phyloP scores from a whole-genome alignment of 768 basidiomycete species.

The Amanita molliuscula region DNA sequence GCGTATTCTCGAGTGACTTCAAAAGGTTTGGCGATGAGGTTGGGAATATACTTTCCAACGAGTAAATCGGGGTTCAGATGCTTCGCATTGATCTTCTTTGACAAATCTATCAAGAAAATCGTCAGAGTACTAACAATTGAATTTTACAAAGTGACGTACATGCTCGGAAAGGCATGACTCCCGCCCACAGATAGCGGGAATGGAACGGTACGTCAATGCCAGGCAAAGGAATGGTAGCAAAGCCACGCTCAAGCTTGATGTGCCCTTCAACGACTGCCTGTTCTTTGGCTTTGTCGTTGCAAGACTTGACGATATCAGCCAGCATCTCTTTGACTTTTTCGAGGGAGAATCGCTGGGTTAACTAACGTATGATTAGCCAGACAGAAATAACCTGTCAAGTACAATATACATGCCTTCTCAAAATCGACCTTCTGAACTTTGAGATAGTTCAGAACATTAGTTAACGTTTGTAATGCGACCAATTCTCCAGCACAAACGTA shows the following conservation, averaged over 20 bases:
- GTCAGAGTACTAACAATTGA: neutral
- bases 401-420: conserved; percentile 44
- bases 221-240: conserved; percentile 89
- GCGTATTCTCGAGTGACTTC: conserved; percentile 79
- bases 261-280: conserved; percentile 77
- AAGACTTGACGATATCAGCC: conserved; percentile 80
- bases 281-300: conserved; percentile 63
- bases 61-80: conserved; percentile 93
- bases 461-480: conserved; percentile 84
- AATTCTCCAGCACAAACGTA: conserved; percentile 99
- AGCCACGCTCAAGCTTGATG: conserved; percentile 93
- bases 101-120: conserved; percentile 50
- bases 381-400: conserved; percentile 5
- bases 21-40: conserved; percentile 86
- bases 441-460: conserved; percentile 92
- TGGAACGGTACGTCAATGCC: conserved; percentile 99
- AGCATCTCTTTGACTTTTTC: conserved; percentile 98
- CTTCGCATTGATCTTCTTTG: conserved; percentile 92
- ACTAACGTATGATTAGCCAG: conserved; percentile 25
- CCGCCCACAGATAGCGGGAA: conserved; percentile 98
- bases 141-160: conserved; percentile 44
- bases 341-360: conserved; percentile 78
- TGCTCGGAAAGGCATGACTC: conserved; percentile 94
- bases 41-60: conserved; percentile 93
- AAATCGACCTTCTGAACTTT: conserved; percentile 96